These are phyloP conservation scores for Phaffomyces antillensis DNA, from an alignment of 805 yeast species.

Conservation along the genomic window DNA sequence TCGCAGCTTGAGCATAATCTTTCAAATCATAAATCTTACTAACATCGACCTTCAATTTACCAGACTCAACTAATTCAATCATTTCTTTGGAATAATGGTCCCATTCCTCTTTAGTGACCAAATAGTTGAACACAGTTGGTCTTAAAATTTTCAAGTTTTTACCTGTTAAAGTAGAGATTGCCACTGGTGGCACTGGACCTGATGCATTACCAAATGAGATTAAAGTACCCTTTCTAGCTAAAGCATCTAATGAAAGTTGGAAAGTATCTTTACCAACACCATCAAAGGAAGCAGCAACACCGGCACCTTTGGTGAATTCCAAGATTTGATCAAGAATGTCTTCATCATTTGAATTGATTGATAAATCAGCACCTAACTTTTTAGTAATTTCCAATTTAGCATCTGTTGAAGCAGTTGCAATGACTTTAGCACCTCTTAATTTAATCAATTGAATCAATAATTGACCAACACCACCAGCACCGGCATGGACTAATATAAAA, in stretches of 20 bases:
- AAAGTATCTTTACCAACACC: slow-evolving; percentile 75
- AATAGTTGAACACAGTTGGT: slow-evolving; percentile 53
- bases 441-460: slow-evolving; percentile 58
- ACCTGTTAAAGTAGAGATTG: slow-evolving; percentile 39
- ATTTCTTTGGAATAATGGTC: slow-evolving; percentile 37
- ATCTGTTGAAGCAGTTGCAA: slow-evolving; percentile 76
- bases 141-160: slow-evolving; percentile 61
- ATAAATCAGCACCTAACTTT: slow-evolving; percentile 67
- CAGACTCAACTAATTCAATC: slow-evolving; percentile 34
- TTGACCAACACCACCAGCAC: slow-evolving; percentile 93
- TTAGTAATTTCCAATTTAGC: slow-evolving; percentile 66
- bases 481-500: slow-evolving; percentile 74
- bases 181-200: slow-evolving; percentile 73
- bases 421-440: slow-evolving; percentile 66
- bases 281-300: slow-evolving; percentile 66
- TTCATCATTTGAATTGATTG: slow-evolving; percentile 49
- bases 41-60: slow-evolving; percentile 45
- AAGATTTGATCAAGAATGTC: slow-evolving; percentile 48
- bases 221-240: slow-evolving; percentile 67
- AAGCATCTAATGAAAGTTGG: slow-evolving; percentile 49
- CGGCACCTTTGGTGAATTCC: slow-evolving; percentile 57
- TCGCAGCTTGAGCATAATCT: slow-evolving; percentile 58
- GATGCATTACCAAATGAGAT: slow-evolving; percentile 82
- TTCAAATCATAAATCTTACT: slow-evolving; percentile 48
- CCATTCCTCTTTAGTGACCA: slow-evolving; percentile 52